Conservation (phyloP, 2,329 filamentous ascomycete species). For the Aspergillus ustus region DNA sequence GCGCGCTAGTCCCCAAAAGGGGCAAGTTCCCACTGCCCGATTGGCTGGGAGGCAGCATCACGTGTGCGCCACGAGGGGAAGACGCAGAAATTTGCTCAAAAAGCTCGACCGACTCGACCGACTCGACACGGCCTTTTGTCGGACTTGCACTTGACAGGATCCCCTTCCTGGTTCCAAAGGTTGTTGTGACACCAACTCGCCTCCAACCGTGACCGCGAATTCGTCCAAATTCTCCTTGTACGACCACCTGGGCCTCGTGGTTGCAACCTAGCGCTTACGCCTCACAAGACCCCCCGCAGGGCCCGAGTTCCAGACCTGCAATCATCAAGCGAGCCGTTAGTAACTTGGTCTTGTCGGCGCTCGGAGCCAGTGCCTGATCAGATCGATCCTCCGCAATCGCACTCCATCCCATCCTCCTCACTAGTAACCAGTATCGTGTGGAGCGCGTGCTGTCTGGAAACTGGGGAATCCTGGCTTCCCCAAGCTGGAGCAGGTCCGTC, state of each 20-base stretch:
- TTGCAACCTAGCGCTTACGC: background rate
- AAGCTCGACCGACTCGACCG: background rate
- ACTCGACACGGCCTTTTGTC: background rate
- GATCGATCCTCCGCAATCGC: background rate
- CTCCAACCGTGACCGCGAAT: background rate
- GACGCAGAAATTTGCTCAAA: background rate
- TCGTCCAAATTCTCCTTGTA: background rate
- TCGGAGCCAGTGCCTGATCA: background rate
- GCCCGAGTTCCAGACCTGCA: background rate
- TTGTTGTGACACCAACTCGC: no score
- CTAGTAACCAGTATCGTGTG: no score
- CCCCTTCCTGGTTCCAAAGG: background rate
- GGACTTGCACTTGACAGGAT: background rate
- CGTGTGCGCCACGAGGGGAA: background rate
- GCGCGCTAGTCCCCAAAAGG: background rate
- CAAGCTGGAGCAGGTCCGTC: no score
- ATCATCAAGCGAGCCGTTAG: background rate
- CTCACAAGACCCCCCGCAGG: background rate
- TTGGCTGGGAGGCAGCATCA: background rate
- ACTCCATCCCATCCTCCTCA: no score
- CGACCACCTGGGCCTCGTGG: background rate
- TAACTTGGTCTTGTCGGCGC: background rate
- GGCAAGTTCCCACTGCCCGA: background rate
- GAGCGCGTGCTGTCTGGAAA: no score
- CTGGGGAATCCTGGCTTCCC: no score